A percentile compares a stretch with the other conserved stretches of the same genome.
phyloP scores from a whole-genome alignment of 2,329 filamentous ascomycete genomes.

The Pseudocercospora vitis region DNA sequence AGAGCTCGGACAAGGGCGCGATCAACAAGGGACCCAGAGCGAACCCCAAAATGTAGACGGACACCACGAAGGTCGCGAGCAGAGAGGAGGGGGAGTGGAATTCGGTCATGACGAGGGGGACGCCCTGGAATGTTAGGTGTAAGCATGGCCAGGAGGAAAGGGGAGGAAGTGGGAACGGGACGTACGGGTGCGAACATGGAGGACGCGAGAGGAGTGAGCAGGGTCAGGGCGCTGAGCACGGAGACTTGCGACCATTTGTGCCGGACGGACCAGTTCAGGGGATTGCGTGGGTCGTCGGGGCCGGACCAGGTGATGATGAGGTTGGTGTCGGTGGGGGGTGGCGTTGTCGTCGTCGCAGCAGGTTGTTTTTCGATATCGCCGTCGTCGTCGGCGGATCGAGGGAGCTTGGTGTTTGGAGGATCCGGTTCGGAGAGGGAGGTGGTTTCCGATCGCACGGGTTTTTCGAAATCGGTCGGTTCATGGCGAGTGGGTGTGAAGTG shows the following conservation, averaged over 20 bases:
- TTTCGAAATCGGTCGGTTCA: conserved; percentile 4
- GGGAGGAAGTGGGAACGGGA: too few species aligned
- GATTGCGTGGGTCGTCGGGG: conserved; percentile 54
- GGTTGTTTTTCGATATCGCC: conserved; percentile 1
- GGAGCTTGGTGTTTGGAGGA: too few species aligned
- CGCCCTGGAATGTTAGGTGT: too few species aligned
- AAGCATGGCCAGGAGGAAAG: too few species aligned
- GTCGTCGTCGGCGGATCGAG: too few species aligned
- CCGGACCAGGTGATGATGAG: conserved; percentile 63
- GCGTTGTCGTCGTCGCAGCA: background rate
- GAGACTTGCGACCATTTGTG: conserved; percentile 51
- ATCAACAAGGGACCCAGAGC: conserved; percentile 47
- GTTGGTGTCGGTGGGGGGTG: conserved; percentile 45
- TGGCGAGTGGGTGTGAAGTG: background rate
- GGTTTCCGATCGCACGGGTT: conserved; percentile 15
- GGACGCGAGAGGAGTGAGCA: conserved; percentile 54
- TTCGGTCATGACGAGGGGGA: conserved; percentile 62
- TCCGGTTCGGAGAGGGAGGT: conserved; percentile 9
- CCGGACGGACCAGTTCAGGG: conserved; percentile 57
- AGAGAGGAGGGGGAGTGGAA: conserved; percentile 56
- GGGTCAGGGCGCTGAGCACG: conserved; percentile 52
- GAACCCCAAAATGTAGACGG: conserved; percentile 60
- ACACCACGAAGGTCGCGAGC: conserved; percentile 65
- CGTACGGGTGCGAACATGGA: conserved; percentile 69
- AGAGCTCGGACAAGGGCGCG: conserved; percentile 43